These are phyloP conservation scores for Aspergillus caelatus DNA, from an alignment of 2,329 filamentous ascomycete species.

Conservation along the genomic window DNA sequence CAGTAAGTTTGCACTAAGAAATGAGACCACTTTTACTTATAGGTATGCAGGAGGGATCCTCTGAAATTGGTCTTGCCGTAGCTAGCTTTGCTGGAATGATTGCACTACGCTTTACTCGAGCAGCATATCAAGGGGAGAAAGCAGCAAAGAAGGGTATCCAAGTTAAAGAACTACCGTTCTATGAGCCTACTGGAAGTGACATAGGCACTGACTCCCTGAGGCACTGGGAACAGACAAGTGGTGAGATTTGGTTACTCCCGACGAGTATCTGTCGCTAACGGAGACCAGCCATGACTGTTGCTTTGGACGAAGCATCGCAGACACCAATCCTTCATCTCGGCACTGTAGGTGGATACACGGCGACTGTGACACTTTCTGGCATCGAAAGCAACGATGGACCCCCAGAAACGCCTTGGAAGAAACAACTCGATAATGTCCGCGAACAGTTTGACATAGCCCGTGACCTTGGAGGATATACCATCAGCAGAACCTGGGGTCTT, in stretches of 20 bases:
- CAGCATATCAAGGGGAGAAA: slow-evolving; percentile 18
- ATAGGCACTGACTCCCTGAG: slow-evolving; percentile 14
- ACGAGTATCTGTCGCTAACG: slow-evolving; percentile 17
- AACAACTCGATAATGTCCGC: slow-evolving; percentile 34
- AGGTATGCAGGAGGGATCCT: slow-evolving; percentile 23
- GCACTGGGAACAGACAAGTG: slow-evolving; percentile 38
- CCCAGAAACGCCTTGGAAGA: slow-evolving; percentile 30
- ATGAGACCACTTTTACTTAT: not conserved
- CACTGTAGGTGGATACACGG: slow-evolving; percentile 32
- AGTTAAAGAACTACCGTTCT: slow-evolving; percentile 25
- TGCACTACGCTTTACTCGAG: slow-evolving; percentile 24
- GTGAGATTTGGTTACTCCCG: slow-evolving; percentile 23
- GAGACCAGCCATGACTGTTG: slow-evolving; percentile 28
- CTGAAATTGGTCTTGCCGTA: slow-evolving; percentile 25
- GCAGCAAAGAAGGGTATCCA: slow-evolving; percentile 7
- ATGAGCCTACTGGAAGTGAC: slow-evolving; percentile 15
- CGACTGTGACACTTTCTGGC: slow-evolving; percentile 18
- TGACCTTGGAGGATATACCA: slow-evolving; percentile 53
- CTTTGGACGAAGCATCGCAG: slow-evolving; percentile 14
- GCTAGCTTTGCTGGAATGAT: slow-evolving; percentile 29
- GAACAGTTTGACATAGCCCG: slow-evolving; percentile 53
- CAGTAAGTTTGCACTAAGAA: slow-evolving; percentile 26
- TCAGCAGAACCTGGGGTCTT: slow-evolving; percentile 59
- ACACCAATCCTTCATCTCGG: slow-evolving; percentile 32
- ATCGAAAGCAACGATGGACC: slow-evolving; percentile 8